These are phyloP conservation scores for Panaeolus cyanescens DNA, from an alignment of 768 basidiomycete genomes.

Conservation along the genomic window DNA sequence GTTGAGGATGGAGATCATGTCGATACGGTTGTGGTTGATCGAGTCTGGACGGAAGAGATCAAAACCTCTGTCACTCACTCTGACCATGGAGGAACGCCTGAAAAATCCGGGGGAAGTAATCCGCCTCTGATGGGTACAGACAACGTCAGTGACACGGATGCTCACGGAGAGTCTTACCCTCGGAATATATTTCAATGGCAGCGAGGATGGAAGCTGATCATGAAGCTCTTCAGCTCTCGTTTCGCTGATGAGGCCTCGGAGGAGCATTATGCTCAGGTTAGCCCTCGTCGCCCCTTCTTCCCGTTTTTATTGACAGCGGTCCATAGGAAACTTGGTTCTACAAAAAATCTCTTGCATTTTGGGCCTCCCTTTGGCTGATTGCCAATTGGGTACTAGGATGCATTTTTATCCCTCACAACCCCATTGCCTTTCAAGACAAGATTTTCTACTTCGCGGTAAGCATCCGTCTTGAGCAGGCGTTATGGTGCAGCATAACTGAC, in stretches of 20 bases:
- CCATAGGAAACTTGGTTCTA: slow-evolving; percentile 73
- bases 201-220: slow-evolving; percentile 52
- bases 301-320: slow-evolving; percentile 4
- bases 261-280: slow-evolving; percentile 44
- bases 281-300: background rate
- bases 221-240: slow-evolving; percentile 59
- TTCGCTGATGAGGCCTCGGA: slow-evolving; percentile 60
- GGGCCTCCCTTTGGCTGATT: slow-evolving; percentile 65
- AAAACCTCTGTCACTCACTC: slow-evolving; percentile 55
- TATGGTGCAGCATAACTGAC: slow-evolving; percentile 1
- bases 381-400: slow-evolving; percentile 69
- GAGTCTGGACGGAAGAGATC: slow-evolving; percentile 63
- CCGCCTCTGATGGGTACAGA: slow-evolving; percentile 12
- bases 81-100: slow-evolving; percentile 48
- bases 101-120: slow-evolving; percentile 50
- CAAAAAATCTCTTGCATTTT: slow-evolving; percentile 64
- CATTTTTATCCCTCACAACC: slow-evolving; percentile 48
- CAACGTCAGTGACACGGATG: background rate
- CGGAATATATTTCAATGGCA: slow-evolving; percentile 49
- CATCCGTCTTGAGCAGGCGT: background rate
- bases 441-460: slow-evolving; percentile 58
- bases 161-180: background rate
- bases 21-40: slow-evolving; percentile 77
- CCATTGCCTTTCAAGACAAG: slow-evolving; percentile 50
- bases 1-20: slow-evolving; percentile 41